Percentiles rank a stretch among this genome's conserved stretches.
phyloP scores from a whole-genome alignment of 805 yeast species.

The Wickerhamomyces ciferrii region DNA sequence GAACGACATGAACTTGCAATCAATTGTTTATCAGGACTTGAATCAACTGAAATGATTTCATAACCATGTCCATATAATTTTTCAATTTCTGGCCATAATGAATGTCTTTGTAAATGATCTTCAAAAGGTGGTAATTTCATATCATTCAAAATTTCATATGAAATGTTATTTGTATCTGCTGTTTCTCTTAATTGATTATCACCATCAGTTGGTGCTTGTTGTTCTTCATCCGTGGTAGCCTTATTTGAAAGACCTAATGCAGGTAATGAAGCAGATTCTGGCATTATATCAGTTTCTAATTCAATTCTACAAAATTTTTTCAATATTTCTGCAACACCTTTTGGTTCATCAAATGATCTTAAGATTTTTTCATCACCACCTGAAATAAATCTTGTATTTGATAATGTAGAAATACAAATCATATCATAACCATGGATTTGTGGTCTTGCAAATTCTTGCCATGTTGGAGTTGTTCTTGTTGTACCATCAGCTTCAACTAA shows the following conservation, averaged over 20 bases:
- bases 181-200: constrained; percentile 28
- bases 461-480: constrained; percentile 31
- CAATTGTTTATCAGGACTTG: constrained; percentile 53
- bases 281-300: constrained; percentile 35
- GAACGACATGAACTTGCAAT: constrained; percentile 93
- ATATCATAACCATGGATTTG: constrained; percentile 98
- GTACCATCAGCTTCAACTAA: constrained; percentile 24
- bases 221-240: constrained; percentile 50
- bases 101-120: constrained; percentile 85
- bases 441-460: constrained; percentile 95
- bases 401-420: constrained; percentile 68
- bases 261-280: constrained; percentile 87
- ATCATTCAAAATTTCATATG: constrained; percentile 40
- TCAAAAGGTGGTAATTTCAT: constrained; percentile 72
- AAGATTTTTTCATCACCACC: constrained; percentile 95
- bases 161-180: constrained; percentile 30
- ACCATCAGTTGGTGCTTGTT: constrained; percentile 17
- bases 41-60: constrained; percentile 78
- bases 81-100: constrained; percentile 93
- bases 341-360: constrained; percentile 85
- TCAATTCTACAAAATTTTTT: constrained; percentile 44
- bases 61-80: constrained; percentile 97
- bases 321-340: constrained; percentile 63
- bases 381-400: constrained; percentile 65
- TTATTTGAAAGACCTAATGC: constrained; percentile 92